Evolutionary conservation across 2,329 filamentous ascomycete genomes (phyloP), one percentile per base, ranked within the genome.

Genomic region (Xylariomycetidae sp.): DNA sequence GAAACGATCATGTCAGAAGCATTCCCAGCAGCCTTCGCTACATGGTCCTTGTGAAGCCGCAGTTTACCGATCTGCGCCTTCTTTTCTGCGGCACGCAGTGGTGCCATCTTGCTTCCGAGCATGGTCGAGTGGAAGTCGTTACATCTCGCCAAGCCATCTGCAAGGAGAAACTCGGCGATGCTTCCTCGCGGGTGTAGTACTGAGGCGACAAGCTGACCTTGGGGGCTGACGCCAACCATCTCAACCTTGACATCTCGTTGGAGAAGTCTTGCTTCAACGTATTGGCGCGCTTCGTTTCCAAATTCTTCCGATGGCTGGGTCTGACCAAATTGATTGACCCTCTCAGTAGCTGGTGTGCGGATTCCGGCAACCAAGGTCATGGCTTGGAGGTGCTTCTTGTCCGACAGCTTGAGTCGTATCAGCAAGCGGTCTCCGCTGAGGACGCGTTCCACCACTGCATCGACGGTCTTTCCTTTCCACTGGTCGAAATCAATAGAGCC

Each of bases 91-190:
- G 85, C 78, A 43, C 92, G 80, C 37, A 97, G 77, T 37, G 75
- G 61, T 26, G 83, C 81, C 92, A 98, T 98, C 51, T 90, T 86
- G 31, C 78, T 69, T 27, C 92, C 92, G 9, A 98, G 76, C 66
- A 96, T 72, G 25, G 88, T 94, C 1, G 90, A 94, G 67, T 98
- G 92, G 63, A 92, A 89, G 62, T 98, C 92, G 45, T 89, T 88
- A 68, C 90, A 97, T 53, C 88, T 78, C 25, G 90, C 92, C 36
- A 97, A 72, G 50, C 92, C 92, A 33, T 88, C 86, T 51, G 90
- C 80, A 27, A 98, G 78, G 27, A 98, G 63, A 61, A 94, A 94
- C 46, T 86, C 87, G 42, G 89, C 88, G 58, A 98, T 94, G 62
- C 88, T 95, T 43, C 92, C 92, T 40, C 82, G 79, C 17, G 89